Evolutionary conservation across 345 rosid species (phyloP).

Genomic region (Syzygium aqueum): DNA sequence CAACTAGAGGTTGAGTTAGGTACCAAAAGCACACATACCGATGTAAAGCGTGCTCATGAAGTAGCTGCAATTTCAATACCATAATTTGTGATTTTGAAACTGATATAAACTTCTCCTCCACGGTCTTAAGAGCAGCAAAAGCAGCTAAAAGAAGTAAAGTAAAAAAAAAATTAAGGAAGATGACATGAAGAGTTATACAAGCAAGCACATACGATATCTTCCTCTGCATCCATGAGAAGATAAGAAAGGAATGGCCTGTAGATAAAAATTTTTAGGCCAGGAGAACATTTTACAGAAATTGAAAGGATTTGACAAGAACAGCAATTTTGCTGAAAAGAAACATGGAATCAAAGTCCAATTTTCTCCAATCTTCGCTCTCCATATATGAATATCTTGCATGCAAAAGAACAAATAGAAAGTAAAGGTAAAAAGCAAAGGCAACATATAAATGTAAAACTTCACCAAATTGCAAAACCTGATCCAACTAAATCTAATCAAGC

Average conservation of each 20-base stretch:
- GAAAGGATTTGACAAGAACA: background rate
- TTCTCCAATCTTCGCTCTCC: background rate
- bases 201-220: background rate
- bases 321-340: background rate
- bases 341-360: background rate
- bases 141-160: slow-evolving; percentile 44
- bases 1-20: background rate
- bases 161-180: background rate
- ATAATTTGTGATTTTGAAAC: slow-evolving; percentile 70
- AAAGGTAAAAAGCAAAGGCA: background rate
- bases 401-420: background rate
- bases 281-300: background rate
- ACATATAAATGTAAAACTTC: background rate
- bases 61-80: slow-evolving; percentile 79
- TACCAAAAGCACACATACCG: slow-evolving; percentile 30
- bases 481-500: slow-evolving; percentile 1
- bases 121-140: slow-evolving; percentile 74
- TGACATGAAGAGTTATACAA: background rate
- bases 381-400: background rate
- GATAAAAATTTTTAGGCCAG: background rate
- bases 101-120: slow-evolving; percentile 69
- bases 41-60: slow-evolving; percentile 87
- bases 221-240: background rate
- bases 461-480: background rate
- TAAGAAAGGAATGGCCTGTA: background rate